phyloP scores from a whole-genome alignment of 1,139 yeast genomes.

The Geotrichum citri-aurantii region DNA sequence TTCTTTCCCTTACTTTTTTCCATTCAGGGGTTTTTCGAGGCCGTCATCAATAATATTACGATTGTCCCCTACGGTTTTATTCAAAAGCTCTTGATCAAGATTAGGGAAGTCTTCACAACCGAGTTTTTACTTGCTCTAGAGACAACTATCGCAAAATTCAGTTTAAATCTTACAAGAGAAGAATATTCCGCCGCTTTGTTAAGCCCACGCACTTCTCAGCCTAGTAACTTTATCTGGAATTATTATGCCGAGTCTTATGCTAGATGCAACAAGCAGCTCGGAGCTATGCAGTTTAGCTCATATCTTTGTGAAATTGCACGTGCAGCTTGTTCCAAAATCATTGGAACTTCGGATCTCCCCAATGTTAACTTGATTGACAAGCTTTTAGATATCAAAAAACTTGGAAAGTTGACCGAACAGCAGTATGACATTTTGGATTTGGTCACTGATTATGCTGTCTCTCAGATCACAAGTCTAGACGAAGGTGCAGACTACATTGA shows the following conservation, averaged over 20 bases:
- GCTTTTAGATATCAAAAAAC: constrained; percentile 22
- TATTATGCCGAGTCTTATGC: constrained; percentile 24
- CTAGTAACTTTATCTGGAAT: constrained; percentile 12
- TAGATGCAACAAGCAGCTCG: constrained; percentile 31
- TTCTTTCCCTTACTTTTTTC: constrained; percentile 37
- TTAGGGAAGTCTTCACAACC: constrained; percentile 26
- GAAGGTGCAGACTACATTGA: constrained; percentile 43
- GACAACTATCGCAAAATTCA: constrained; percentile 33
- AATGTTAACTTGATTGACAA: constrained; percentile 27
- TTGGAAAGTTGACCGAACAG: constrained; percentile 10
- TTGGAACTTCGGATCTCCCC: constrained; percentile 24
- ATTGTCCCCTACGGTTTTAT: constrained; percentile 17
- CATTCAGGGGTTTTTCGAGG: constrained; percentile 36
- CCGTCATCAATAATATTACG: constrained; percentile 23
- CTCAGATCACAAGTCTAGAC: constrained; percentile 37
- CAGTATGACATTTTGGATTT: constrained; percentile 27
- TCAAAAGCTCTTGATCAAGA: constrained; percentile 19
- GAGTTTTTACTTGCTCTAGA: constrained; percentile 34
- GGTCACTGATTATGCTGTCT: constrained; percentile 32
- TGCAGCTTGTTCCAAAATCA: constrained; percentile 23
- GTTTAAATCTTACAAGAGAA: constrained; percentile 14
- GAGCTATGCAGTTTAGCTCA: constrained; percentile 31
- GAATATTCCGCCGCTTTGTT: constrained; percentile 1
- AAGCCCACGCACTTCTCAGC: not conserved
- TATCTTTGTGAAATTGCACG: constrained; percentile 25